These are phyloP conservation scores for Exserohilum turcica DNA, from an alignment of 2,329 filamentous ascomycete genomes.

Conservation along the genomic window DNA sequence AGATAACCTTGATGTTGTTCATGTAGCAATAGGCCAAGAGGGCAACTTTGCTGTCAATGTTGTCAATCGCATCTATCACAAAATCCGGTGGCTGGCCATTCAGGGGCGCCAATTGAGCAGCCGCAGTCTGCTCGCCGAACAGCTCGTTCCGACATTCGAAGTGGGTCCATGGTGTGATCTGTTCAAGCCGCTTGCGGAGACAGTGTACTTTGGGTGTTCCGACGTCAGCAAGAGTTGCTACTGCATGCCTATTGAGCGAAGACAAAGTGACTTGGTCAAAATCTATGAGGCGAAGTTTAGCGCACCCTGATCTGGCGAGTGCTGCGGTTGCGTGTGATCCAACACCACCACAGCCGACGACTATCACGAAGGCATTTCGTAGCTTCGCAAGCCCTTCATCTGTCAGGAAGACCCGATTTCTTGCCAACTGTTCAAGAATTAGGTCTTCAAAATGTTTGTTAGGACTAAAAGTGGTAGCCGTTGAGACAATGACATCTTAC, in stretches of 20 bases:
- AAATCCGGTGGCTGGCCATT: constrained; percentile 73
- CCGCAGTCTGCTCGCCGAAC: constrained; percentile 72
- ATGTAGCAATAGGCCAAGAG: constrained; percentile 86
- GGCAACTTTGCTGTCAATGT: constrained; percentile 95
- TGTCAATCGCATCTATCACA: constrained; percentile 97
- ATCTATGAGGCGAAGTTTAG: constrained; percentile 86
- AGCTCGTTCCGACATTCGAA: constrained; percentile 88
- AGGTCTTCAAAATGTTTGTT: constrained; percentile 62
- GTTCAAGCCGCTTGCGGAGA: constrained; percentile 76
- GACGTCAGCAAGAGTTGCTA: constrained; percentile 92
- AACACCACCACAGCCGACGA: constrained; percentile 93
- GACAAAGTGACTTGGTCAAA: constrained; percentile 97
- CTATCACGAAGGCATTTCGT: constrained; percentile 79
- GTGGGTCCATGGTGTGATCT: constrained; percentile 87
- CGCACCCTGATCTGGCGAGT: constrained; percentile 85
- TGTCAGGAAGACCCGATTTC: constrained; percentile 88
- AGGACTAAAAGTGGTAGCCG: constrained; percentile 1
- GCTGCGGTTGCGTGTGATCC: constrained; percentile 89
- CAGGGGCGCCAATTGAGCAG: constrained; percentile 71
- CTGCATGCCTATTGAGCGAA: constrained; percentile 92
- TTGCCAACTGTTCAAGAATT: constrained; percentile 90
- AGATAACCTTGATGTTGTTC: constrained; percentile 79
- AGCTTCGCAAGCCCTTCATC: constrained; percentile 80
- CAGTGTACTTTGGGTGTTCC: constrained; percentile 90
- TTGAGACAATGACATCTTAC: constrained; percentile 37